phyloP scores from a whole-genome alignment of 257 asterid species.

The Penstemon newberryi region DNA sequence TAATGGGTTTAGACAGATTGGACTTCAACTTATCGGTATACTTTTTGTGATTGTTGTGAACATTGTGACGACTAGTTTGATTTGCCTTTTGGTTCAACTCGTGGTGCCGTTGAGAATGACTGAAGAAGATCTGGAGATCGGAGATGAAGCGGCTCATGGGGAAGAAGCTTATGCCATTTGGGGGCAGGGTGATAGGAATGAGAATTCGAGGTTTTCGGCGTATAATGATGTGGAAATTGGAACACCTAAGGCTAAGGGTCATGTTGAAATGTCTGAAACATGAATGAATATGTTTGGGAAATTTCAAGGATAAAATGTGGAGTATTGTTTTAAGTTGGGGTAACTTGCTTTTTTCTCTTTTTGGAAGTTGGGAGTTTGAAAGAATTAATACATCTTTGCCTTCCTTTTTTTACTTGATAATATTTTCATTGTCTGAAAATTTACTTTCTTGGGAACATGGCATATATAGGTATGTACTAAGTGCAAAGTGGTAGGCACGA shows the following conservation, averaged over 20 bases:
- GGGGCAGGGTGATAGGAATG: constrained; percentile 72
- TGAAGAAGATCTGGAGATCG: constrained; percentile 71
- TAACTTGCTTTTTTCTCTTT: neutral
- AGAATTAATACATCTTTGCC: neutral
- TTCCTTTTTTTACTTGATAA: neutral
- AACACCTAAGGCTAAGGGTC: constrained; percentile 30
- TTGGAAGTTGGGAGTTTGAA: neutral
- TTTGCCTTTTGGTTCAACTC: constrained; percentile 45
- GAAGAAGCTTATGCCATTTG: constrained; percentile 80
- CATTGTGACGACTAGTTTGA: constrained; percentile 48
- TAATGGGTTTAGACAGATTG: constrained; percentile 54
- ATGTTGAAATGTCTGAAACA: constrained; percentile 41
- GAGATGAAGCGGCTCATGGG: constrained; percentile 80
- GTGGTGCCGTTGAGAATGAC: constrained; percentile 64
- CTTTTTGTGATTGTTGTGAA: constrained; percentile 42
- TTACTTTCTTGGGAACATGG: neutral
- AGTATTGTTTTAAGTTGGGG: neutral
- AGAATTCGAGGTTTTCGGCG: constrained; percentile 43
- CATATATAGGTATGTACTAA: neutral
- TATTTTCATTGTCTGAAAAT: neutral
- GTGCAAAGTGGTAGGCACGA: neutral
- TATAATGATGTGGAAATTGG: constrained; percentile 48
- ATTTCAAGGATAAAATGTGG: neutral
- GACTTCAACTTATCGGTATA: constrained; percentile 50
- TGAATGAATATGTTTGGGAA: neutral